Evolutionary conservation across 164 flowering plant species (phyloP), one percentile per base, ranked within the genome.

Genomic region (Echeveria elegans): DNA sequence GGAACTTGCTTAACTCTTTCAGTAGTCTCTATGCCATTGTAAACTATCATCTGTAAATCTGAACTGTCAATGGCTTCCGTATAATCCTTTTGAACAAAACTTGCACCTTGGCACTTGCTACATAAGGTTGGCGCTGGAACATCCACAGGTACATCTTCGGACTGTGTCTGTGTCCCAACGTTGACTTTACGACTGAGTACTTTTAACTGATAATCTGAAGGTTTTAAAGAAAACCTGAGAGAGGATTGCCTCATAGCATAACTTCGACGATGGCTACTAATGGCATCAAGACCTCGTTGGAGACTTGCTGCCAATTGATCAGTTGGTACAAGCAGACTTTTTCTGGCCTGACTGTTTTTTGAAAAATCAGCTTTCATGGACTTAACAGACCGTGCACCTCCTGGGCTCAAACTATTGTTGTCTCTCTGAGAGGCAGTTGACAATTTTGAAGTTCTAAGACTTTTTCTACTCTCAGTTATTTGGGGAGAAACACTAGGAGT

Each of bases 221-320:
- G 85, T 77, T 74, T 89, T 58, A 67, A 71, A 6, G 95, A 83
- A 77, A 87, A 86, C 68, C 96, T 84, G 70, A 87, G 90, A 34
- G 89, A 69, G 28, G 99, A 92, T 38, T 80, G 71, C 74, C 94
- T 83, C 41, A 82, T 65, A 68, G 83, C 79, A 16, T 82, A 75
- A 79, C 82, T 88, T 69, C 78, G 82, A 59, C 80, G 82, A 52
- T 86, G 87, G 69, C 72, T 70, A 53, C 84, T 86, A 64, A 95
- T 71, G 71, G 84, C 75, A 67, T 92, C 88, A 70, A 89, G 90
- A 58, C 96, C 99, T 68, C 85, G 89, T 37, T 86, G 86, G 52
- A 92, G 95, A 75, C 96, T 92, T 47, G 88, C 96, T 32, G 93
- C 94, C 78, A 95, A 71, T 53, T 82, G 75, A 65, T 85, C 87